A percentile compares a stretch with the other conserved stretches of the same genome.
These are phyloP conservation scores for Rhipidocladum racemiflorum DNA, from an alignment of 176 grass and related monocot species.

Conservation along the genomic window DNA sequence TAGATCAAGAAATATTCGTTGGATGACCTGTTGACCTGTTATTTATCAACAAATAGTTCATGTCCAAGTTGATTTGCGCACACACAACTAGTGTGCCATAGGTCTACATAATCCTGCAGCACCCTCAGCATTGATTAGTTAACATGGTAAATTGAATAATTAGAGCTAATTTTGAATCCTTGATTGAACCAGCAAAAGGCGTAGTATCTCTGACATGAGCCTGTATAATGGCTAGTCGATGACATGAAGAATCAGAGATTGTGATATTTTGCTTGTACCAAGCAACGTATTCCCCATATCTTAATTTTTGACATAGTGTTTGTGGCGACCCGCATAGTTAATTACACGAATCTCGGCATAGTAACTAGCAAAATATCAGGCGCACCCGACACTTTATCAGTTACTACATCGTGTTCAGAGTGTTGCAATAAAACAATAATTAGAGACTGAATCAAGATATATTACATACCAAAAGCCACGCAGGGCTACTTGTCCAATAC, in stretches of 20 bases:
- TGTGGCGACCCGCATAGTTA: too few species aligned
- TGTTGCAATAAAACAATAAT: too few species aligned
- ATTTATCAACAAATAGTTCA: not conserved
- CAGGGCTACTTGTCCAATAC: too few species aligned
- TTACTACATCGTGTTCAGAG: too few species aligned
- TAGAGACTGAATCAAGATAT: too few species aligned
- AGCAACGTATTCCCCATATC: not conserved
- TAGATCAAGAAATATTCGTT: too few species aligned
- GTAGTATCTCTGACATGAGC: not conserved
- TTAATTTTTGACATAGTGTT: not conserved
- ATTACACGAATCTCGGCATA: too few species aligned
- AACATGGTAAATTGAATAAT: not conserved
- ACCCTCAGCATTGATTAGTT: not conserved
- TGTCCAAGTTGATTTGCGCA: not conserved
- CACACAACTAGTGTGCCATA: not conserved
- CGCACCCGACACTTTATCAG: too few species aligned
- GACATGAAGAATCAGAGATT: not conserved
- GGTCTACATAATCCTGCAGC: not conserved
- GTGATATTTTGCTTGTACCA: not conserved
- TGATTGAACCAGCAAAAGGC: not conserved
- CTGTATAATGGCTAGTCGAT: not conserved
- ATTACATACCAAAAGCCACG: too few species aligned
- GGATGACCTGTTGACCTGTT: not conserved
- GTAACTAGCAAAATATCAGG: too few species aligned
- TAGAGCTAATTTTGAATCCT: not conserved